Conservation (phyloP, 371 early-diverging fungal genomes). For the Mucor piriformis region DNA sequence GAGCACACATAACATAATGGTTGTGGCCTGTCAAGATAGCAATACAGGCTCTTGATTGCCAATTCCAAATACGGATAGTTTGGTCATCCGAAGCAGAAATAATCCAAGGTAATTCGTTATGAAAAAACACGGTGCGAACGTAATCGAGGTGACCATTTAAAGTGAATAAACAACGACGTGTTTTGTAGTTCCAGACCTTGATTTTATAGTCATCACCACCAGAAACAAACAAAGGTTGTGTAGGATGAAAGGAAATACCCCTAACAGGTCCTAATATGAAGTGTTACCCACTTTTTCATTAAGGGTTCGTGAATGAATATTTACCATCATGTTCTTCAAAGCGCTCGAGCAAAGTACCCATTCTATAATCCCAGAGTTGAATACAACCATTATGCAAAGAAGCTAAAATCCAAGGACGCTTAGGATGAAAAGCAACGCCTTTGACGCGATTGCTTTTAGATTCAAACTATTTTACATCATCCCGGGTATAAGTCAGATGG, state of each 20-base stretch:
- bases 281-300: not conserved
- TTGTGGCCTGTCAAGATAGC: conserved; percentile 98
- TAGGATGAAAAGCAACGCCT: conserved; percentile 97
- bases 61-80: conserved; percentile 99
- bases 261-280: conserved; percentile 90
- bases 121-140: conserved; percentile 97
- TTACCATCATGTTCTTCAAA: conserved; percentile 99
- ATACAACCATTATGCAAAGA: conserved; percentile 98
- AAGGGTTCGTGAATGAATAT: not conserved
- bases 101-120: conserved; percentile 99
- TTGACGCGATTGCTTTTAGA: conserved; percentile 98
- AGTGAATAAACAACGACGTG: conserved; percentile 92
- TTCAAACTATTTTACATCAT: conserved; percentile 77
- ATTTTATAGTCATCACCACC: conserved; percentile 99
- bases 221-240: conserved; percentile 97
- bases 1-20: conserved; percentile 99
- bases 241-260: conserved; percentile 96
- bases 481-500: not conserved
- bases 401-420: conserved; percentile 96
- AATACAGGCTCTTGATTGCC: conserved; percentile 98
- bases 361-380: conserved; percentile 98
- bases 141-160: conserved; percentile 99
- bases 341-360: conserved; percentile 95
- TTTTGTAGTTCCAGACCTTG: conserved; percentile 99
- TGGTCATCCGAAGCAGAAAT: conserved; percentile 98